Base-by-base conservation (phyloP, 2,329 filamentous ascomycete genomes). In the Alternaria longipes region DNA sequence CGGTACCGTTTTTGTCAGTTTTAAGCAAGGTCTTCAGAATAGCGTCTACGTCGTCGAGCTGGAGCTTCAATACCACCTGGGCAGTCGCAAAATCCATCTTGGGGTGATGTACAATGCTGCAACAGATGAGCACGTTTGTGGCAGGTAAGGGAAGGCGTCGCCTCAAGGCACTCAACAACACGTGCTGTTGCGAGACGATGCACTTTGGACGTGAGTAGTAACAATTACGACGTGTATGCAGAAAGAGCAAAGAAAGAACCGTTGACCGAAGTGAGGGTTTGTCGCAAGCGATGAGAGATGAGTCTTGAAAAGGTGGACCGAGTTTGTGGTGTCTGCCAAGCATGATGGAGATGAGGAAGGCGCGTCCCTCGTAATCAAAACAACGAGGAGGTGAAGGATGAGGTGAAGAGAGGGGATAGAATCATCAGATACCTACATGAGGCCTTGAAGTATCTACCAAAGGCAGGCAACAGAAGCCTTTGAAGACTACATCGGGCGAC, bases 11-110 rank as follows among this genome's bases (percentile, higher is more conserved):
- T 8, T 40, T 34, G 38, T 34, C 42, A 7, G 34, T 34, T 9
- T 26, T 14, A 8, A 50, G 18, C 18, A 53, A 34, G 8, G 60
- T 28, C 26, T 61, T 54, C 3, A 67, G 47, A 11, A 65, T 41
- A 3, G 36, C 54, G 11, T 63, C 54, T 32, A 66, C 56, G 32
- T 68, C 63, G 3, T 60, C 50, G 9, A 69, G 59, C 32, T 68
- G 62, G 3, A 68, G 34, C 49, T 59, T 52, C 7, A 66, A n/a
- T 2, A 62, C 65, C 1, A 66, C 20, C 4, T 49, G 32, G 9
- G 63, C 58, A 4, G 52, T 57, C 1, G 26, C 50, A 5, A 58
- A 16, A 16, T 36, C 32, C 14, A 36, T 36, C 32, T 36, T 14
- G 14, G 32, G 3, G 32, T 6, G 32, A 36, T 36, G 0, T 1